These are phyloP conservation scores for Jaltomata sinuosa DNA, from an alignment of 257 asterid species.

Conservation along the genomic window DNA sequence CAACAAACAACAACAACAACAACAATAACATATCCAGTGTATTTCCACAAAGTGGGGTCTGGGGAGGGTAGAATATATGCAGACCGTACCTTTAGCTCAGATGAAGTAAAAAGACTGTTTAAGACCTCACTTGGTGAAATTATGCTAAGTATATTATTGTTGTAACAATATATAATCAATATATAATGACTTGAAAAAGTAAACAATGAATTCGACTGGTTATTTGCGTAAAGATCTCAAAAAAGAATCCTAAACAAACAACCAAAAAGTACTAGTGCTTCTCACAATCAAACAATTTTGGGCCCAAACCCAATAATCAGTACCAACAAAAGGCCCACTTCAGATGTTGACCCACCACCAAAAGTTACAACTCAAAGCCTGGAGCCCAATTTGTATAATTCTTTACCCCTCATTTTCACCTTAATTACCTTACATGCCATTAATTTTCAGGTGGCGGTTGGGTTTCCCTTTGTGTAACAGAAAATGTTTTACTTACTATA, in stretches of 20 bases:
- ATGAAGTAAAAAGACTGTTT: no score
- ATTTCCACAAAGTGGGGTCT: rapidly evolving
- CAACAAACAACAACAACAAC: no score
- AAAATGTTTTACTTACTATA: background rate
- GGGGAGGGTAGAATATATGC: rapidly evolving
- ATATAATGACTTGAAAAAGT: background rate
- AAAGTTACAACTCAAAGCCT: background rate
- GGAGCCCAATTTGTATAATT: constrained; percentile 24
- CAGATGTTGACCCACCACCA: constrained; percentile 25
- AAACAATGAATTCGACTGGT: background rate
- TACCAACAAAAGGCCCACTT: constrained; percentile 22
- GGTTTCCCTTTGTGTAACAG: constrained; percentile 16
- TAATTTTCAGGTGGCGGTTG: constrained; percentile 3
- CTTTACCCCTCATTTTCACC: background rate
- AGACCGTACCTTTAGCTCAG: rapidly evolving
- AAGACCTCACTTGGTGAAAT: no score
- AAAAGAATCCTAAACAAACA: background rate
- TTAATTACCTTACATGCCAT: constrained; percentile 14
- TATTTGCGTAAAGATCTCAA: background rate
- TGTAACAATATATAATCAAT: no score
- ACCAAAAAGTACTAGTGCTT: background rate
- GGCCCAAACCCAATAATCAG: constrained; percentile 12
- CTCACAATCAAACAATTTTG: background rate
- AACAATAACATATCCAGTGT: background rate
- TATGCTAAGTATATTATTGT: no score